These are phyloP conservation scores for Neospermospora avenae DNA, from an alignment of 2,329 filamentous ascomycete species.

Conservation along the genomic window DNA sequence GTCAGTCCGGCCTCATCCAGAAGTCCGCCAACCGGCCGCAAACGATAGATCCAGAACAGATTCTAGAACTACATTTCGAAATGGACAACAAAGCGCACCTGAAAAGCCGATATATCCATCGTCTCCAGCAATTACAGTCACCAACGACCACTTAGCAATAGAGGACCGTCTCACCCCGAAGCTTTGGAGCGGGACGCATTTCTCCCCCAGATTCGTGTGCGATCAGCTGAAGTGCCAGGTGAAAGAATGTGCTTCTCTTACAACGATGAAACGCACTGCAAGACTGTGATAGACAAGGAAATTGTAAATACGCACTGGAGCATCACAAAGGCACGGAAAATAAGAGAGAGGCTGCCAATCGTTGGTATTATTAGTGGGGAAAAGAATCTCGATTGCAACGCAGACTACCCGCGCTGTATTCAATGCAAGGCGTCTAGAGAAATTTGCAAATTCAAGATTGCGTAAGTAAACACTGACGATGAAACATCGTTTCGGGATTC, in stretches of 20 bases:
- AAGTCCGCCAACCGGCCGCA: slow-evolving; percentile 17
- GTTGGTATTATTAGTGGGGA: slow-evolving; percentile 91
- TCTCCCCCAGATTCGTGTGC: slow-evolving; percentile 63
- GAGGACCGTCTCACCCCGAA: slow-evolving; percentile 64
- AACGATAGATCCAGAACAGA: slow-evolving; percentile 26
- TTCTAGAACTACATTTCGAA: slow-evolving; percentile 24
- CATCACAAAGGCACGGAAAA: slow-evolving; percentile 90
- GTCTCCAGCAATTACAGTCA: slow-evolving; percentile 26
- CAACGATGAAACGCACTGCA: slow-evolving; percentile 79
- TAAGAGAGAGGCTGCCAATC: slow-evolving; percentile 84
- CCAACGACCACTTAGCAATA: slow-evolving; percentile 33
- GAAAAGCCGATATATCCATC: slow-evolving; percentile 26
- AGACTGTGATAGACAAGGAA: slow-evolving; percentile 80
- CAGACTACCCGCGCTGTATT: slow-evolving; percentile 81
- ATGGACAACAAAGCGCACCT: slow-evolving; percentile 20
- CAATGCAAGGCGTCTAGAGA: slow-evolving; percentile 88
- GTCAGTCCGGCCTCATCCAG: slow-evolving; percentile 28
- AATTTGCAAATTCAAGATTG: slow-evolving; percentile 79
- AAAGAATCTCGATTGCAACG: slow-evolving; percentile 97
- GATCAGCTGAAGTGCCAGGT: slow-evolving; percentile 65
- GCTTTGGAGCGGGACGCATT: slow-evolving; percentile 68
- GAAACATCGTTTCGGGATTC: not conserved
- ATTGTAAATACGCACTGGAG: slow-evolving; percentile 89
- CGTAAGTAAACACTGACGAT: slow-evolving; percentile 54
- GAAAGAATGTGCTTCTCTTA: slow-evolving; percentile 84